Base-by-base conservation (phyloP, 441 rosid genomes). In the Aquilaria agallochum region DNA sequence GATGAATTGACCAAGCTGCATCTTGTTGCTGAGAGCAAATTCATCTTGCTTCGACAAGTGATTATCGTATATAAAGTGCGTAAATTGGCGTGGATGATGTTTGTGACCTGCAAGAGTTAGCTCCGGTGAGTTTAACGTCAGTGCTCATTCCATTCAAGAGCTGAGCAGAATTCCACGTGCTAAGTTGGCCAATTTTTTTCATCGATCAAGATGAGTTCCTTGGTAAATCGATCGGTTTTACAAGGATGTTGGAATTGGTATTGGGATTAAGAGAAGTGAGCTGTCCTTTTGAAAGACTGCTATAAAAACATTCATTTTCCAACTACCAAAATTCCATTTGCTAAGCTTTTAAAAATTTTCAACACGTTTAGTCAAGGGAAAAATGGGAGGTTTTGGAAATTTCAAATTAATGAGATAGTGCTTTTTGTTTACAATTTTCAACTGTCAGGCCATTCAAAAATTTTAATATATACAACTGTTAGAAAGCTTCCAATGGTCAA, bases 1-100 rank as follows among this genome's bases (percentile, higher is more conserved):
- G 40, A 91, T 83, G 82, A 87, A 90, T 64, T 94, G 97, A 3
- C 98, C 98, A 2, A 91, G 79, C 77, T 94, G 97, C 92, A 94
- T 83, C 68, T 84, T 84, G 78, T 89, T 74, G 81, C 94, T 94
- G 9, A 94, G 73, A 49, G 89, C 92, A 49, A 70, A 78, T 32
- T 94, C 97, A 60, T 89, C 81, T 69, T 94, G 90, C 13, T 83
- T 88, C 0, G 89, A 70, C 5, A 97, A 96, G 32, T 91, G 95
- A 55, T 81, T 81, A 15, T 81, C 99, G 62, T 94, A 94, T 60
- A 91, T 72, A 1, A 97, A 91, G 59, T 94, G 95, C 0, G 97
- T 87, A 94, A 97, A 60, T 91, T 94, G 14, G 88, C 83, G 0
- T 96, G 99, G 36, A 94, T 96, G 8, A 94, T 94, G 65, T 91